These are phyloP conservation scores for Podaxis pistillaris DNA, from an alignment of 768 basidiomycete genomes.

Conservation along the genomic window DNA sequence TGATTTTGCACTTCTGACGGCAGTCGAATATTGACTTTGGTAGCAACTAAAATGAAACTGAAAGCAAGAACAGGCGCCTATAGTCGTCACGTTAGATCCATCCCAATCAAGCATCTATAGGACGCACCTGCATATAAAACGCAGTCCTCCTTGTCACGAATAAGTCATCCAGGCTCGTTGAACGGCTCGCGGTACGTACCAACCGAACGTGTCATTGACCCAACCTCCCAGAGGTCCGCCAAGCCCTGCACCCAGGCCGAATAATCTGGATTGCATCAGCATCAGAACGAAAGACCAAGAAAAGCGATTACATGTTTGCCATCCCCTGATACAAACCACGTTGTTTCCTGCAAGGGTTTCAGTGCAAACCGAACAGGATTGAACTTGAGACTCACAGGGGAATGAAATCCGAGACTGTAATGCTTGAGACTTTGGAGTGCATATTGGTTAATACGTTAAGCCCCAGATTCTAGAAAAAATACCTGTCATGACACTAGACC, in stretches of 20 bases:
- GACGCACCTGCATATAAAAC: slow-evolving; percentile 76
- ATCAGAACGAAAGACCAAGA: slow-evolving; percentile 4
- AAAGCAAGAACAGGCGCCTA: slow-evolving; percentile 78
- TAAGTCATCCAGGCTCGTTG: slow-evolving; percentile 14
- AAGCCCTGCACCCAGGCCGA: slow-evolving; percentile 78
- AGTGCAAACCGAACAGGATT: slow-evolving; percentile 8
- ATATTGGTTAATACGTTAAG: slow-evolving; percentile 23
- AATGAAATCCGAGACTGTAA: slow-evolving; percentile 86
- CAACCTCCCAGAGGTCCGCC: slow-evolving; percentile 83
- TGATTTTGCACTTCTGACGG: slow-evolving; percentile 65
- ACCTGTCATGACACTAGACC: slow-evolving; percentile 81
- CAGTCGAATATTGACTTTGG: slow-evolving; percentile 77
- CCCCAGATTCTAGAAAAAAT: slow-evolving; percentile 15
- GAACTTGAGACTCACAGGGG: slow-evolving; percentile 60
- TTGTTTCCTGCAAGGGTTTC: slow-evolving; percentile 54
- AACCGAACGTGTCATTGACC: slow-evolving; percentile 83
- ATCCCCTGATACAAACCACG: slow-evolving; percentile 91
- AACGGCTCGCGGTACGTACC: slow-evolving; percentile 46
- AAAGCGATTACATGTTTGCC: slow-evolving; percentile 69
- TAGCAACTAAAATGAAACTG: slow-evolving; percentile 66
- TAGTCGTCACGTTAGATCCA: slow-evolving; percentile 12
- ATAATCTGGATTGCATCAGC: slow-evolving; percentile 49
- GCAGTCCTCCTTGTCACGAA: slow-evolving; percentile 65
- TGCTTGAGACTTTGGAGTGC: slow-evolving; percentile 61
- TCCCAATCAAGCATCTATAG: slow-evolving; percentile 15